Evolutionary conservation across 768 basidiomycete genomes (phyloP).

Genomic region (Mycena latifolia): DNA sequence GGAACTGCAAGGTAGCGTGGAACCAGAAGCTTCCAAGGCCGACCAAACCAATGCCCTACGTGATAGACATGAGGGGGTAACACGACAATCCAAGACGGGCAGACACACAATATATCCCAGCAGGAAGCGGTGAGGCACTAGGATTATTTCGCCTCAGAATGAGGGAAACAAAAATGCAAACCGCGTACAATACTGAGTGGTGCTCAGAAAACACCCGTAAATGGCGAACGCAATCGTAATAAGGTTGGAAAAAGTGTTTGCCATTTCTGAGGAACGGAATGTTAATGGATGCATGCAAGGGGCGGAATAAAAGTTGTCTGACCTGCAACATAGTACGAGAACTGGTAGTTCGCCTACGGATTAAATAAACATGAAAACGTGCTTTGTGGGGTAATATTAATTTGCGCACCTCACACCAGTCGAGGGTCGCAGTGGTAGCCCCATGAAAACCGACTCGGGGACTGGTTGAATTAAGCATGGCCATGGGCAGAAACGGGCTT

Average conservation of each 20-base stretch:
- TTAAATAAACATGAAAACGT: background rate
- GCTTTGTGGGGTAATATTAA: background rate
- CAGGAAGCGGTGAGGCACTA: slow-evolving; percentile 56
- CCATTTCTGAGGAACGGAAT: slow-evolving; percentile 59
- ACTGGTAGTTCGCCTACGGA: slow-evolving; percentile 79
- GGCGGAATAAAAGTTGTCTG: background rate
- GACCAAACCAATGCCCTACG: slow-evolving; percentile 74
- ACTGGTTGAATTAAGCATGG: slow-evolving; percentile 50
- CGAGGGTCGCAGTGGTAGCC: slow-evolving; percentile 75
- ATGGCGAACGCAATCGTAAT: slow-evolving; percentile 68
- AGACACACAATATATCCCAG: slow-evolving; percentile 55
- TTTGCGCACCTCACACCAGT: slow-evolving; percentile 74
- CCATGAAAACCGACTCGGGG: slow-evolving; percentile 66
- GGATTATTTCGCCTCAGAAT: slow-evolving; percentile 44
- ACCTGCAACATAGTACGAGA: slow-evolving; percentile 77
- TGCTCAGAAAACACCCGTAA: slow-evolving; percentile 53
- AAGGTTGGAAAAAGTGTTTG: slow-evolving; percentile 81
- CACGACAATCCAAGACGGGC: background rate
- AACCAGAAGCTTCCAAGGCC: slow-evolving; percentile 86
- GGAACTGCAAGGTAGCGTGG: slow-evolving; percentile 81
- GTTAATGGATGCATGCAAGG: background rate
- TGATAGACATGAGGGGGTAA: slow-evolving; percentile 4
- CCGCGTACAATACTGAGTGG: slow-evolving; percentile 16
- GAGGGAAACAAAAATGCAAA: background rate
- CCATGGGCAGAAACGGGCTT: slow-evolving; percentile 36